Percentiles rank a stretch among this genome's conserved stretches.
Conservation (phyloP, 768 basidiomycete genomes). For the Kwoniella pini region DNA sequence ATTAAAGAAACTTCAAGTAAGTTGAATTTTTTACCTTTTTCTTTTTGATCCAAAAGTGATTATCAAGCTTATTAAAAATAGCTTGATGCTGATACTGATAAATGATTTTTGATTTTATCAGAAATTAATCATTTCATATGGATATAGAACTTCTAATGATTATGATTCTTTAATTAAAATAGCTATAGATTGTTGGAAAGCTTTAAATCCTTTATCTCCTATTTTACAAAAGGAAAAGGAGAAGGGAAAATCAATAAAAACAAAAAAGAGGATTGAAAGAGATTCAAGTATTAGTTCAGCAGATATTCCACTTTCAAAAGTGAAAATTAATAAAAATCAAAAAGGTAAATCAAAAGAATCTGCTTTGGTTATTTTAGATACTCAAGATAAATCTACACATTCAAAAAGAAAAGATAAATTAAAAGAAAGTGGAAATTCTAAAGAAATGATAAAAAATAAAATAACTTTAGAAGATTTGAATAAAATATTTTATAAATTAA, state of each 20-base stretch:
- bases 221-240: too few relatives aligned
- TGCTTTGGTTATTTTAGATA: not conserved
- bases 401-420: not conserved
- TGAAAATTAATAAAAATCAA: not conserved
- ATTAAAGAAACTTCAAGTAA: conserved; percentile 34
- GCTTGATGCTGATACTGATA: too few relatives aligned
- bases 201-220: conserved; percentile 27
- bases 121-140: conserved; percentile 26
- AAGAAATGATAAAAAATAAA: not conserved
- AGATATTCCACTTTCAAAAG: conserved; percentile 35
- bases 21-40: too few relatives aligned
- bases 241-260: too few relatives aligned
- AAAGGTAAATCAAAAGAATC: not conserved
- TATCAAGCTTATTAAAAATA: too few relatives aligned
- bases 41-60: conserved; percentile 12
- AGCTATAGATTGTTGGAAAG: conserved; percentile 38
- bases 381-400: conserved; percentile 2
- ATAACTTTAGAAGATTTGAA: conserved; percentile 15
- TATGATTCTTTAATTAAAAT: conserved; percentile 10
- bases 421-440: conserved; percentile 11
- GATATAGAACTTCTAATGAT: conserved; percentile 30
- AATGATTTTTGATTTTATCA: too few relatives aligned
- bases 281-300: conserved; percentile 27
- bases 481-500: conserved; percentile 33
- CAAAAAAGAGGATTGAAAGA: not conserved